phyloP scores from a whole-genome alignment of 345 rosid genomes.

The Citrus maxima region DNA sequence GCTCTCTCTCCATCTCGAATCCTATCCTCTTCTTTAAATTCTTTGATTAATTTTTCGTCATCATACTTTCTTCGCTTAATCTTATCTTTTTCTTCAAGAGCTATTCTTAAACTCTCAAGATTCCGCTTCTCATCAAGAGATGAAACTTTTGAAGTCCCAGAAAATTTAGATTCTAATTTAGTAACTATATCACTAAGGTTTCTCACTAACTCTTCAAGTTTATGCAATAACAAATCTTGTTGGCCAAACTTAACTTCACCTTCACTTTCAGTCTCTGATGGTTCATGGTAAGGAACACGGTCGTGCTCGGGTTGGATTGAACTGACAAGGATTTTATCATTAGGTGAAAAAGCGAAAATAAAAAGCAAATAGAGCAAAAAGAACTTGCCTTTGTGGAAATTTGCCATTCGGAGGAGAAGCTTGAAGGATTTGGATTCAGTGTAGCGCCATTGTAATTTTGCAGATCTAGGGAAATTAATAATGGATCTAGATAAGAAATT shows the following conservation, averaged over 20 bases:
- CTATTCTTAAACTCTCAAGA: conserved; percentile 9
- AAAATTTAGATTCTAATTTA: conserved; percentile 54
- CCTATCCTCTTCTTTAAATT: conserved; percentile 22
- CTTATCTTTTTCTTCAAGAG: conserved; percentile 17
- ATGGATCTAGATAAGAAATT: conserved; percentile 35
- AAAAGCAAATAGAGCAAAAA: conserved; percentile 39
- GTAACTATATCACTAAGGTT: conserved; percentile 65
- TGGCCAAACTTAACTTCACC: conserved; percentile 14
- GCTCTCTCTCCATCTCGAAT: conserved; percentile 36
- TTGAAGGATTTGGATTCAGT: conserved; percentile 16
- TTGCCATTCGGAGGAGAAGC: conserved; percentile 41
- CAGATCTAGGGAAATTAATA: conserved; percentile 16
- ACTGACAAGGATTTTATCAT: conserved; percentile 16
- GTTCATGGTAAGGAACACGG: conserved; percentile 16
- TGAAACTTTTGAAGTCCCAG: conserved; percentile 25
- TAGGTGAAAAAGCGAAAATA: conserved; percentile 27
- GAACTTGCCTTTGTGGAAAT: conserved; percentile 54
- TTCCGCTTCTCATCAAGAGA: conserved; percentile 1
- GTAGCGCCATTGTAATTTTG: conserved; percentile 24
- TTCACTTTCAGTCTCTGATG: conserved; percentile 17
- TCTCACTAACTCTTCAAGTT: conserved; percentile 70
- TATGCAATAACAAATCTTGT: conserved; percentile 44
- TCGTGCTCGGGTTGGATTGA: conserved; percentile 30
- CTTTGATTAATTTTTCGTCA: conserved; percentile 5
- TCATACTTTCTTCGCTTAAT: conserved; percentile 6